A percentile compares a stretch with the other conserved stretches of the same genome.
Evolutionary conservation across 495 filamentous ascomycete species (phyloP).

Genomic region (Jackrogersella minutella): DNA sequence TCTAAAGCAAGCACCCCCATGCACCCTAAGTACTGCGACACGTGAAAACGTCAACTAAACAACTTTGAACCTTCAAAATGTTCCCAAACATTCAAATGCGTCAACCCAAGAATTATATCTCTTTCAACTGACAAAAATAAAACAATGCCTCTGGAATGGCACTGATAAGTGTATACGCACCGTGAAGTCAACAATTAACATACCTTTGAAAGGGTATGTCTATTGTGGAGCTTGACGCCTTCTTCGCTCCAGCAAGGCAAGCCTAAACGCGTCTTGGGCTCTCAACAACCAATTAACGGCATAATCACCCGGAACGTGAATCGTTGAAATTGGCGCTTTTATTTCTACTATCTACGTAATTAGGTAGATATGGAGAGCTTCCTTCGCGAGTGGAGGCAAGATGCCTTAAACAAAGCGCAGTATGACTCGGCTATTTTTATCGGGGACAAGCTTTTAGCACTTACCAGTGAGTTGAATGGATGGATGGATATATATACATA

Average conservation of each 20-base stretch:
- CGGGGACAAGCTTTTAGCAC: slow-evolving; percentile 92
- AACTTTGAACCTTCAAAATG: neutral
- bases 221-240: neutral
- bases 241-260: neutral
- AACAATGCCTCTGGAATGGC: neutral
- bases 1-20: no score
- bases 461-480: slow-evolving; percentile 73
- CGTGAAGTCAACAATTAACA: no score
- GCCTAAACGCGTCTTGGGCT: slow-evolving; percentile 18
- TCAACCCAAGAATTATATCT: no score
- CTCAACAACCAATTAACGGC: no score
- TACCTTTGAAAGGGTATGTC: neutral
- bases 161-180: no score
- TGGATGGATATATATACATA: no score
- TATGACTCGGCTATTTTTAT: slow-evolving; percentile 96
- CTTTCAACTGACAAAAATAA: neutral
- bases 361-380: slow-evolving; percentile 80
- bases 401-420: slow-evolving; percentile 91
- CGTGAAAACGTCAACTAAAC: slow-evolving; percentile 8
- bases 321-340: neutral
- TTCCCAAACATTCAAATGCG: no score
- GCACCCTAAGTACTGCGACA: slow-evolving; percentile 6
- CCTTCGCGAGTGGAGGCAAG: slow-evolving; percentile 89
- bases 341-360: slow-evolving; percentile 1
- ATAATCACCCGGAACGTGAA: neutral